Conservation (phyloP, 1,139 yeast genomes). For the Hyphopichia burtonii region DNA sequence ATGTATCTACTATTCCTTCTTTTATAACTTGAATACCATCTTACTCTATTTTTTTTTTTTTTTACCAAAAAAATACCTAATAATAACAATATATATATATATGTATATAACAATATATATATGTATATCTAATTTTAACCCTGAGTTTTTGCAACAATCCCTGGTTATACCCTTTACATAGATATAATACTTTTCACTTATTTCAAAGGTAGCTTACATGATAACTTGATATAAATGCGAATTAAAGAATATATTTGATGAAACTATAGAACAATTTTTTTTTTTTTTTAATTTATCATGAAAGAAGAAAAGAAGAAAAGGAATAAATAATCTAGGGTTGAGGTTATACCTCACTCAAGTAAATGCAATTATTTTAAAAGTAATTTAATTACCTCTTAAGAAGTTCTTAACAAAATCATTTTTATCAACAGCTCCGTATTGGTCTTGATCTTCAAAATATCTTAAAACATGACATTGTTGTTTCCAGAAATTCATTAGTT, state of each 20-base stretch:
- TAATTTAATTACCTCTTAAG: slow-evolving; percentile 49
- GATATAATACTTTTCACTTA: too few relatives aligned
- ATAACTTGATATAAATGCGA: neutral
- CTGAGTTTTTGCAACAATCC: neutral
- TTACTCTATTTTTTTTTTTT: neutral
- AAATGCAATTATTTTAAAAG: neutral
- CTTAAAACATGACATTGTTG: slow-evolving; percentile 84
- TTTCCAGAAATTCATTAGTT: slow-evolving; percentile 86
- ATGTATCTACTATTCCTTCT: neutral
- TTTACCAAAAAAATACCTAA: neutral
- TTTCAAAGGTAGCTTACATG: neutral
- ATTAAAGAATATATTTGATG: neutral
- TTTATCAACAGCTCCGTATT: slow-evolving; percentile 46
- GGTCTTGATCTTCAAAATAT: slow-evolving; percentile 69
- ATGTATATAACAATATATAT: neutral
- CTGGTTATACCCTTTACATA: neutral
- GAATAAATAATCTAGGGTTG: neutral
- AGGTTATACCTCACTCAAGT: neutral
- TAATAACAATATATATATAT: neutral
- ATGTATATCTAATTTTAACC: neutral
- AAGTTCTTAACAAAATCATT: slow-evolving; percentile 69
- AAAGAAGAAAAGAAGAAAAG: neutral
- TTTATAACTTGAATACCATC: neutral
- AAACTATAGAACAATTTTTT: neutral
- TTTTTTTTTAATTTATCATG: too few relatives aligned